Base-by-base conservation (phyloP, 768 basidiomycete species). In the Boletus edulis region DNA sequence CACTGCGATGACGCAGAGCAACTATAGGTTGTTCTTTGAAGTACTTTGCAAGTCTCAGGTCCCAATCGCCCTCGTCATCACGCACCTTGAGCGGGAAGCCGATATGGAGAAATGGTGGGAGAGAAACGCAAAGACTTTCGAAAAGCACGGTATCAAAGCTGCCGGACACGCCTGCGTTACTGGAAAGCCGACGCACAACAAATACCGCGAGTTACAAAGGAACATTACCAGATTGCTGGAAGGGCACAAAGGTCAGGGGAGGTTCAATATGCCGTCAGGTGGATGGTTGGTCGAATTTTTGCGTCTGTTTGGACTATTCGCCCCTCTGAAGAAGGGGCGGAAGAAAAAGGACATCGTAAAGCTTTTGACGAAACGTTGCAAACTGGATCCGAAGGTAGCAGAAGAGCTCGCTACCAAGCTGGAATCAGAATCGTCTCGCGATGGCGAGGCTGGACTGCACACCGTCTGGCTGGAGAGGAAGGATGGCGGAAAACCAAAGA, bases 1-100 rank as follows among this genome's bases (percentile, higher is more conserved):
- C 62, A 74, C 67, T 8, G 72, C 70, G 44, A 64, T 60, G 1
- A 63, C 69, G 35, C 65, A 69, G 49, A 70, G 70, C 55, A 79
- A 78, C 63, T 79, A 76, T 60, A 62, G 64, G 46, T 38, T 78
- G 27, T 76, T 78, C 61, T 67, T 66, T n/a, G 70, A 79, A 41
- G 70, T 77, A 11, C 71, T 79, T 13, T 79, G 78, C 55, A 65
- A 58, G 44, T 56, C 63, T 17, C 7, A 59, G 20, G 78, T 69
- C 13, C 69, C 69, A 35, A 63, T 70, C 55, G 64, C 60, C 8
- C 41, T 72, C 18, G 60, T 71, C 27, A 57, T 80, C 41, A 79
- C 76, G 3, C 73, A 78, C 27, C 69, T 79, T 5, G 77, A 77
- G 51, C 60, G 68, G 32, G 73, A 74, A 41, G 6, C 39, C 5